Evolutionary conservation across 1,284 basidiomycete genomes (phyloP).

Genomic region (Quambalaria eucalypti): DNA sequence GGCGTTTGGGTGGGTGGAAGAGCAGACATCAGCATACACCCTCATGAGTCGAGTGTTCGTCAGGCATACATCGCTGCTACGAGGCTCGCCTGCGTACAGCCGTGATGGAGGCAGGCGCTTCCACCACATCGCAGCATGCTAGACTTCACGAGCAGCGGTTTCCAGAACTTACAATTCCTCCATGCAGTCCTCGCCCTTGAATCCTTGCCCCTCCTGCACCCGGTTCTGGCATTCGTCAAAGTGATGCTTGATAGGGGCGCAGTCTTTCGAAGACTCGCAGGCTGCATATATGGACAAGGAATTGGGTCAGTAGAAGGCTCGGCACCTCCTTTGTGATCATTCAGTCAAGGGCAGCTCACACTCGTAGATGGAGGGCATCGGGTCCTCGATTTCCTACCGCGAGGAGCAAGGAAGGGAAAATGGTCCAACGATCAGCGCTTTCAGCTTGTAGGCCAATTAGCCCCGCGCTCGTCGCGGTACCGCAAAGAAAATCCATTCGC

Average conservation of each 20-base stretch:
- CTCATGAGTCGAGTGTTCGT: too few species aligned
- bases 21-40: too few species aligned
- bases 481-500: too few species aligned
- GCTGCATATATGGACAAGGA: constrained; percentile 4
- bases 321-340: background rate
- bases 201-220: constrained; percentile 41
- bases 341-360: constrained; percentile 1
- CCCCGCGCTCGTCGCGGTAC: background rate
- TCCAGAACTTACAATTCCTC: constrained; percentile 43
- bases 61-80: too few species aligned
- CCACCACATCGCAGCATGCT: too few species aligned
- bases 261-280: constrained; percentile 44
- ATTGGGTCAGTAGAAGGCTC: background rate
- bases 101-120: too few species aligned
- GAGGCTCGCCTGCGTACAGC: too few species aligned
- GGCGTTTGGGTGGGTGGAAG: too few species aligned
- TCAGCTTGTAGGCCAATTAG: background rate
- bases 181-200: constrained; percentile 44
- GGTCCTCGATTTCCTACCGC: too few species aligned
- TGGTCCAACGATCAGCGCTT: too few species aligned
- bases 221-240: constrained; percentile 45
- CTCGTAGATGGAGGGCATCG: constrained; percentile 13
- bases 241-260: constrained; percentile 42
- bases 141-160: background rate
- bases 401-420: background rate